Evolutionary conservation across 768 basidiomycete genomes (phyloP), one percentile per base, ranked within the genome.

Genomic region (Trametes cingulata): DNA sequence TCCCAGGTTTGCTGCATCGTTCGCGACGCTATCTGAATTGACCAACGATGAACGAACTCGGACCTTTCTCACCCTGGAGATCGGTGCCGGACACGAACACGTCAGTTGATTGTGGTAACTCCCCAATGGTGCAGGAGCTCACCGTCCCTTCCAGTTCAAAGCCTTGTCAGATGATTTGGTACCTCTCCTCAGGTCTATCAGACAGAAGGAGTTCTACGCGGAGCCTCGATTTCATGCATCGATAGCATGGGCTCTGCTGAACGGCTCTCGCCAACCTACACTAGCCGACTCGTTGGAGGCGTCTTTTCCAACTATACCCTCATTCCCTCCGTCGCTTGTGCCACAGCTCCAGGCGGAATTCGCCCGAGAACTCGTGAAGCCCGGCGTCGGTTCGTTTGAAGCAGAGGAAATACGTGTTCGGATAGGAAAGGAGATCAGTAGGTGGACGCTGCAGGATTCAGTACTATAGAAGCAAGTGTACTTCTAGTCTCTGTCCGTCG

Each of bases 161-260:
- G 67, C 70, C 8, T 73, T 94, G 42, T 76, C 84, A 1, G 75
- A 82, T 48, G 75, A 77, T 22, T 72, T 97, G 41, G 77, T 80
- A 5, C 87, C 88, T 1, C 75, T 79, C 7, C 75, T 96, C 46
- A 75, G 74, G 27, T 69, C 72, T 3, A 76, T 92, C 35, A 86
- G 87, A 53, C 89, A 95, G 65, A 86, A 87, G 63, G 80, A 82
- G 56, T 97, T 92, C 73, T 96, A 98, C 74, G 68, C 76, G 35
- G 75, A 83, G 29, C 93, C 95, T 19, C 84, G 87, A 45, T 97
- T 95, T 68, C 95, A 98, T 69, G 82, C 90, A 13, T 95, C 93
- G 2, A 85, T 97, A 55, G 93, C 86, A 10, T 97, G 95, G 95
- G 85, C 87, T 14, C 78, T 93, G 43, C 81, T 93, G 50, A 77